Evolutionary conservation across 2,329 filamentous ascomycete species (phyloP).

Genomic region (Biscogniauxia sp.): DNA sequence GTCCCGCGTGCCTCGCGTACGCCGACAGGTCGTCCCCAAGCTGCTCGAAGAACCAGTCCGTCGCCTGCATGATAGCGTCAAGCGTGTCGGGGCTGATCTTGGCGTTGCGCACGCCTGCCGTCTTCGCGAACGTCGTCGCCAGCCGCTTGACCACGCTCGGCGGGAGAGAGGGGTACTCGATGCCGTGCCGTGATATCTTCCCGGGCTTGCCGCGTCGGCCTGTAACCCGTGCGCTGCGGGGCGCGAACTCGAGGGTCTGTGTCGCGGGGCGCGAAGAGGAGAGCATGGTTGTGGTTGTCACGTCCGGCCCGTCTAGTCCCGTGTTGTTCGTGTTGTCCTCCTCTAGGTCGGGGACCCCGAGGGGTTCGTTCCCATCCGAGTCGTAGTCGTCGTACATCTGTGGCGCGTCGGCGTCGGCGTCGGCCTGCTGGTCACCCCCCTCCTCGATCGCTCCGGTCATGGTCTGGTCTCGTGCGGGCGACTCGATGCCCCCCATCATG

Average conservation of each 20-base stretch:
- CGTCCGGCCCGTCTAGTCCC: conserved; percentile 15
- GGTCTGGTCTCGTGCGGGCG: conserved; percentile 29
- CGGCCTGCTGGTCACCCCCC: conserved; percentile 13
- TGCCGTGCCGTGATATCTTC: conserved; percentile 67
- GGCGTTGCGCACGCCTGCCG: conserved; percentile 61
- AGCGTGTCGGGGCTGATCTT: conserved; percentile 74
- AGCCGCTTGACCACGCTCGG: conserved; percentile 70
- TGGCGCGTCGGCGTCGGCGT: conserved; percentile 16
- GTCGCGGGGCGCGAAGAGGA: conserved; percentile 7
- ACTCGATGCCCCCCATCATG: conserved; percentile 39
- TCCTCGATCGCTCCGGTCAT: conserved; percentile 18
- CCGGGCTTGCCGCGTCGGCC: conserved; percentile 43
- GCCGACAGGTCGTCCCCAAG: conserved; percentile 74
- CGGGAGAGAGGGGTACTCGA: conserved; percentile 74
- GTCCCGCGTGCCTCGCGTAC: conserved; percentile 77
- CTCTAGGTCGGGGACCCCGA: conserved; percentile 23
- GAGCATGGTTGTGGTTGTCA: conserved; percentile 14
- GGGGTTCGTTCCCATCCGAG: conserved; percentile 22
- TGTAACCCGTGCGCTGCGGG: conserved; percentile 6
- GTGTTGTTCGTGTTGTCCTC: conserved; percentile 22
- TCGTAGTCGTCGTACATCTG: conserved; percentile 22
- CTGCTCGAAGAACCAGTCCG: conserved; percentile 92
- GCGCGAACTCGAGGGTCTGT: conserved; percentile 8
- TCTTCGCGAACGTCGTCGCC: conserved; percentile 68
- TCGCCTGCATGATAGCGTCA: conserved; percentile 72